Percentiles rank a stretch among this genome's conserved stretches.
These are phyloP conservation scores for Coemansia furcata DNA, from an alignment of 192 early-diverging fungal genomes.

Conservation along the genomic window DNA sequence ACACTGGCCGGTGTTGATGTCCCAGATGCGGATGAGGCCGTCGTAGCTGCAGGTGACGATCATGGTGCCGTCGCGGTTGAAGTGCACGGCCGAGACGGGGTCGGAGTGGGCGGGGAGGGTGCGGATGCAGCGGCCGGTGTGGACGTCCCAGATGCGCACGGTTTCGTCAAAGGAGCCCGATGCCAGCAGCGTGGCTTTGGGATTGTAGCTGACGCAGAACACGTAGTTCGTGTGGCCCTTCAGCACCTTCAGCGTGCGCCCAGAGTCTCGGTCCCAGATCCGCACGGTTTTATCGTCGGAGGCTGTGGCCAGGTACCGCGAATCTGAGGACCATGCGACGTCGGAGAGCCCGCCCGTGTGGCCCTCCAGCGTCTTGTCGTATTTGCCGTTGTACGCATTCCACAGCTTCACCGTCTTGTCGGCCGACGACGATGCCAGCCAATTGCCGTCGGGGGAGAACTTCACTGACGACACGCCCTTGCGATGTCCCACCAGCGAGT, in stretches of 20 bases:
- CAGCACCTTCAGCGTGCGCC: conserved; percentile 70
- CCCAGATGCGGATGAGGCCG: conserved; percentile 98
- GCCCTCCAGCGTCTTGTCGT: conserved; percentile 81
- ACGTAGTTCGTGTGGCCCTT: conserved; percentile 96
- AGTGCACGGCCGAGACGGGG: conserved; percentile 92
- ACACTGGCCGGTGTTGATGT: conserved; percentile 95
- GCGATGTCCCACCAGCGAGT: conserved; percentile 89
- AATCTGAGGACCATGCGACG: conserved; percentile 94
- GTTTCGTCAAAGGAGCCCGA: conserved; percentile 98
- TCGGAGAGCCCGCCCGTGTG: conserved; percentile 94
- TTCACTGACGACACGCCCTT: conserved; percentile 94
- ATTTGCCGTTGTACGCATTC: conserved; percentile 77
- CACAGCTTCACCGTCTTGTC: conserved; percentile 96
- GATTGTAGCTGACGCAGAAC: conserved; percentile 97
- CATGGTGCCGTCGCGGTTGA: conserved; percentile 95
- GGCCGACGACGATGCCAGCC: conserved; percentile 86
- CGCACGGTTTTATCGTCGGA: conserved; percentile 95
- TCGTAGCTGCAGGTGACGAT: conserved; percentile 94
- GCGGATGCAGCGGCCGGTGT: conserved; percentile 88
- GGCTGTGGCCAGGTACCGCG: conserved; percentile 80
- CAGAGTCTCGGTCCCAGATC: conserved; percentile 83
- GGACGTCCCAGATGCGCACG: conserved; percentile 95
- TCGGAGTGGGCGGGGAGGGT: conserved; percentile 93
- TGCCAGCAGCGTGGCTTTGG: conserved; percentile 88
- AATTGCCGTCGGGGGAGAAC: conserved; percentile 97